These are phyloP conservation scores for Barnettozyma populi DNA, from an alignment of 805 yeast species.

Conservation along the genomic window DNA sequence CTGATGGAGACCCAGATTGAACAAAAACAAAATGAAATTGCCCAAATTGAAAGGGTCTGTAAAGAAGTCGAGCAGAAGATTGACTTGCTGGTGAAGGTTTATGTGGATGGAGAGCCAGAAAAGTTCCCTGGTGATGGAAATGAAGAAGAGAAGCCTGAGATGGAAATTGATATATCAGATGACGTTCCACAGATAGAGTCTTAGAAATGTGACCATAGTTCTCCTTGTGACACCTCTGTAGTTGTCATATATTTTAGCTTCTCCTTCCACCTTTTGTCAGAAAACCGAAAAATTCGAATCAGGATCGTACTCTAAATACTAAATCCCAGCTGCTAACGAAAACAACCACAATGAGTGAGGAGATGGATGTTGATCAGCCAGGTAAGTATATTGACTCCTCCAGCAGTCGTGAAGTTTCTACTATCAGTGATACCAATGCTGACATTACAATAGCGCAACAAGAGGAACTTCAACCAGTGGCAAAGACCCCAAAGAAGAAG, in stretches of 20 bases:
- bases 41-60: slow-evolving; percentile 34
- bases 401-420: background rate
- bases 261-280: background rate
- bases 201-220: background rate
- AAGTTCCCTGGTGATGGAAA: background rate
- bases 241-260: background rate
- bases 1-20: slow-evolving; percentile 67
- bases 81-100: slow-evolving; percentile 26
- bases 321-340: background rate
- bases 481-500: slow-evolving; percentile 47
- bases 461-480: slow-evolving; percentile 3
- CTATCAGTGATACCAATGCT: background rate
- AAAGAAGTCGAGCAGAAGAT: slow-evolving; percentile 36
- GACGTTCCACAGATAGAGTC: background rate
- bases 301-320: background rate
- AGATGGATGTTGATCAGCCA: slow-evolving; percentile 24
- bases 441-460: slow-evolving; percentile 3
- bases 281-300: background rate
- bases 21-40: slow-evolving; percentile 50
- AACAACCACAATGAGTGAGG: slow-evolving; percentile 16
- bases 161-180: background rate
- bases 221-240: background rate
- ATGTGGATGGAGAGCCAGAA: slow-evolving; percentile 19
- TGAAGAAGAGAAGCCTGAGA: background rate
- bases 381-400: slow-evolving; percentile 10